These are phyloP conservation scores for Xanthoconium stramineum DNA, from an alignment of 768 basidiomycete species.

Conservation along the genomic window DNA sequence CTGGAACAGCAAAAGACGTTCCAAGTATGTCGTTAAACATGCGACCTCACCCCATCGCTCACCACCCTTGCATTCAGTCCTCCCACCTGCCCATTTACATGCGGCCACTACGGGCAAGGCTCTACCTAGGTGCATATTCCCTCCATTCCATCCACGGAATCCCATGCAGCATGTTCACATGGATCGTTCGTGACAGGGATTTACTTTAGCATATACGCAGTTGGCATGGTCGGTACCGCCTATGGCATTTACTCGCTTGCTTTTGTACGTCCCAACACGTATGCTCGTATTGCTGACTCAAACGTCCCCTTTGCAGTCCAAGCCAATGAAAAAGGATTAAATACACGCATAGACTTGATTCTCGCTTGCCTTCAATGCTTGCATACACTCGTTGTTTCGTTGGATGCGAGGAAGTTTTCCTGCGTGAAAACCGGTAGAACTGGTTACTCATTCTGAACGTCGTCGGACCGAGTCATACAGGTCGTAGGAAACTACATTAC, in stretches of 20 bases:
- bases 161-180: neutral
- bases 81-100: slow-evolving; percentile 54
- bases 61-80: slow-evolving; percentile 17
- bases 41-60: neutral
- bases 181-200: slow-evolving; percentile 39
- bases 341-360: slow-evolving; percentile 17
- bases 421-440: neutral
- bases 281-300: neutral
- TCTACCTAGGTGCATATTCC: slow-evolving; percentile 56
- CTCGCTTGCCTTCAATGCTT: slow-evolving; percentile 10
- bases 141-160: too few species aligned
- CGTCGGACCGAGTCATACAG: neutral
- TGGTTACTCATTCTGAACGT: neutral
- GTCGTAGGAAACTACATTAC: too few species aligned
- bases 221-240: slow-evolving; percentile 51
- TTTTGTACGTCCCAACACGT: slow-evolving; percentile 33
- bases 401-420: neutral
- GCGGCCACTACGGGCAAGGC: slow-evolving; percentile 56
- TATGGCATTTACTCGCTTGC: slow-evolving; percentile 49
- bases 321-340: slow-evolving; percentile 28
- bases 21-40: slow-evolving; percentile 46
- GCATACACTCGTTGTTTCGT: slow-evolving; percentile 6
- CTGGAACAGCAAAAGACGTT: slow-evolving; percentile 61
- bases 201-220: slow-evolving; percentile 51
- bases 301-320: slow-evolving; percentile 18